phyloP scores from a whole-genome alignment of 2,329 filamentous ascomycete genomes.

The Paracorniculantispora psalliotae region DNA sequence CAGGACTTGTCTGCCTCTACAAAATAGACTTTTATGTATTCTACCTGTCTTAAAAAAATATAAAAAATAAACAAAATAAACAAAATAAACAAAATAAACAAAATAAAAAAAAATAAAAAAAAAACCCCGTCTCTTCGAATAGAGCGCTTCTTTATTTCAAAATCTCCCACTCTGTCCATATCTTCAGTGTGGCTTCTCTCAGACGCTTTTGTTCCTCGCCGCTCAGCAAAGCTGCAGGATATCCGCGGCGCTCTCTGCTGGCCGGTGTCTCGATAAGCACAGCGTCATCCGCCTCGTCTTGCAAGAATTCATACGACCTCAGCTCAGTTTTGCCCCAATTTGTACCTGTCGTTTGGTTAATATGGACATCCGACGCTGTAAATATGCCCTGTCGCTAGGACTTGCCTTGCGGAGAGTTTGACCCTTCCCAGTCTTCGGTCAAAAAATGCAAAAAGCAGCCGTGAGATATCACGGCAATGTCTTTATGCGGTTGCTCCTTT shows the following conservation, averaged over 20 bases:
- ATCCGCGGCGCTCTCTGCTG: background rate
- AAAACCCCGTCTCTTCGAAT: too few species aligned
- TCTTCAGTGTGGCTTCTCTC: slow-evolving; percentile 13
- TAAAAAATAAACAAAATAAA: too few species aligned
- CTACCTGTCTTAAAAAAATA: too few species aligned
- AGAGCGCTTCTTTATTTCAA: background rate
- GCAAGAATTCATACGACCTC: slow-evolving; percentile 54
- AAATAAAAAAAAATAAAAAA: too few species aligned
- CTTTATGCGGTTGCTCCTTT: slow-evolving; percentile 40
- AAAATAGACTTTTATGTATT: background rate
- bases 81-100: too few species aligned
- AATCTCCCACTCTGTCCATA: slow-evolving; percentile 2
- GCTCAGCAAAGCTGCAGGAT: slow-evolving; percentile 33
- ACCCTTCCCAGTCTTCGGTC: slow-evolving; percentile 66
- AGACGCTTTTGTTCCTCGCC: slow-evolving; percentile 36
- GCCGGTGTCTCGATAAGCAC: background rate
- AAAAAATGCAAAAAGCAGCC: slow-evolving; percentile 74
- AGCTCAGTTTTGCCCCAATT: slow-evolving; percentile 65
- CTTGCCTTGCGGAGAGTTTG: slow-evolving; percentile 31
- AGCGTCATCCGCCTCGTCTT: slow-evolving; percentile 30
- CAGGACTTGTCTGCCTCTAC: background rate
- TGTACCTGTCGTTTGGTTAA: slow-evolving; percentile 41
- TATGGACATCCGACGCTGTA: background rate
- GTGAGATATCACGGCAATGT: slow-evolving; percentile 70
- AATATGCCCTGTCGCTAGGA: background rate